Conservation (phyloP, 257 asterid genomes). For the Nicotiana benthamiana region DNA sequence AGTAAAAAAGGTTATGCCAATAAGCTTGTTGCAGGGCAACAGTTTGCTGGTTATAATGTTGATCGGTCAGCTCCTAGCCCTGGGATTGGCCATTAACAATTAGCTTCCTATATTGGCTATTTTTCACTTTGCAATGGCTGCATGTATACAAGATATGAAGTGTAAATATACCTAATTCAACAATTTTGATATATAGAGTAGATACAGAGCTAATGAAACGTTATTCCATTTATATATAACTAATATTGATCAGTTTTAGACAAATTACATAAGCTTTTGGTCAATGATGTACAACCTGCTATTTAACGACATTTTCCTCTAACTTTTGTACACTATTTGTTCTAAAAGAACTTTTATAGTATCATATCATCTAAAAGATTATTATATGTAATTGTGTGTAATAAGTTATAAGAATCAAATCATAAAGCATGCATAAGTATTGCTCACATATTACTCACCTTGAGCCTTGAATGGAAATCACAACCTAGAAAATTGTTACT, state of each 20-base stretch:
- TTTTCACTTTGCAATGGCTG: background rate
- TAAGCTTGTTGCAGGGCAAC: background rate
- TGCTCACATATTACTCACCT: no score
- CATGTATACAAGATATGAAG: background rate
- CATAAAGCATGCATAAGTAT: no score
- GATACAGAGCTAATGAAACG: background rate
- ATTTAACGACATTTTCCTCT: no score
- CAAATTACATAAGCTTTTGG: background rate
- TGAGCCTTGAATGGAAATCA: no score
- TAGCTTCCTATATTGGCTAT: background rate
- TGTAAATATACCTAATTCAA: background rate
- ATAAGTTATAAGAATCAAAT: no score
- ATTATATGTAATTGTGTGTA: no score
- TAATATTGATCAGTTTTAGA: background rate
- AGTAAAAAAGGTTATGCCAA: background rate
- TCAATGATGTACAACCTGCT: background rate
- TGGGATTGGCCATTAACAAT: background rate
- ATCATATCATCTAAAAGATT: no score
- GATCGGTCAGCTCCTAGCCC: conserved; percentile 4
- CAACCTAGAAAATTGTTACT: no score
- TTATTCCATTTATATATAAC: no score
- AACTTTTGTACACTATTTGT: no score
- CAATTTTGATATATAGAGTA: background rate
- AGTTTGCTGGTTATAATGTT: background rate
- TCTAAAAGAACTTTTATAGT: no score